These are phyloP conservation scores for Coemansia erecta DNA, from an alignment of 192 early-diverging fungal genomes.

Conservation along the genomic window DNA sequence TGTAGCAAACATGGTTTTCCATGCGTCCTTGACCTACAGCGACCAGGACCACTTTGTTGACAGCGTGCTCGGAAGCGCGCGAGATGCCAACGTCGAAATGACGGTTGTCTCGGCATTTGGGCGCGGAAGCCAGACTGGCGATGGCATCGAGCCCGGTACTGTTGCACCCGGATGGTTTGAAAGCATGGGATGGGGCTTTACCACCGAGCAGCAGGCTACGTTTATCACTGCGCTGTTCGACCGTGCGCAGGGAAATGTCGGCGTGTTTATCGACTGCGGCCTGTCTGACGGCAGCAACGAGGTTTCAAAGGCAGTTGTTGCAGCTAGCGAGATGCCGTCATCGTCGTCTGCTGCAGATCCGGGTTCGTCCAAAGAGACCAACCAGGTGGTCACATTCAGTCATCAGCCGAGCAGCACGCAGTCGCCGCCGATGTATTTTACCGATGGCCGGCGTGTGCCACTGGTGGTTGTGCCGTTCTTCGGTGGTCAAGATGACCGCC, in stretches of 20 bases:
- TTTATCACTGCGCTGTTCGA: constrained; percentile 54
- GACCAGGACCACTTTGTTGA: constrained; percentile 67
- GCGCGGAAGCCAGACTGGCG: constrained; percentile 11
- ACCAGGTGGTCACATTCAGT: not conserved
- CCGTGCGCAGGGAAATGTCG: constrained; percentile 50
- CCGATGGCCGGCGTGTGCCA: constrained; percentile 52
- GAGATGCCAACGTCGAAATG: constrained; percentile 58
- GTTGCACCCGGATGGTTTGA: constrained; percentile 39
- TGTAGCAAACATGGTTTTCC: constrained; percentile 65
- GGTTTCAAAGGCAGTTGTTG: not conserved
- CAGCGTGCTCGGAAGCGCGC: constrained; percentile 59
- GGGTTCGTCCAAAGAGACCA: not conserved
- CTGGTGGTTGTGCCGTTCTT: constrained; percentile 70
- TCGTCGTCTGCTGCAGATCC: not conserved
- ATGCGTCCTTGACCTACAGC: constrained; percentile 61
- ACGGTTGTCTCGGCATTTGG: constrained; percentile 72
- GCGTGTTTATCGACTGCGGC: constrained; percentile 69
- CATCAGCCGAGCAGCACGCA: constrained; percentile 2
- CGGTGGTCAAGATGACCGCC: constrained; percentile 74
- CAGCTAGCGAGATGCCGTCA: not conserved
- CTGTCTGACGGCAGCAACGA: constrained; percentile 50
- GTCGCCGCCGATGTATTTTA: constrained; percentile 13
- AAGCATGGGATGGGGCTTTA: constrained; percentile 47
- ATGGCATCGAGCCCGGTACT: not conserved
- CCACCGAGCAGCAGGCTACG: constrained; percentile 48